These are phyloP conservation scores for Raphanus hybrid DNA, from an alignment of 441 rosid species.

Conservation along the genomic window DNA sequence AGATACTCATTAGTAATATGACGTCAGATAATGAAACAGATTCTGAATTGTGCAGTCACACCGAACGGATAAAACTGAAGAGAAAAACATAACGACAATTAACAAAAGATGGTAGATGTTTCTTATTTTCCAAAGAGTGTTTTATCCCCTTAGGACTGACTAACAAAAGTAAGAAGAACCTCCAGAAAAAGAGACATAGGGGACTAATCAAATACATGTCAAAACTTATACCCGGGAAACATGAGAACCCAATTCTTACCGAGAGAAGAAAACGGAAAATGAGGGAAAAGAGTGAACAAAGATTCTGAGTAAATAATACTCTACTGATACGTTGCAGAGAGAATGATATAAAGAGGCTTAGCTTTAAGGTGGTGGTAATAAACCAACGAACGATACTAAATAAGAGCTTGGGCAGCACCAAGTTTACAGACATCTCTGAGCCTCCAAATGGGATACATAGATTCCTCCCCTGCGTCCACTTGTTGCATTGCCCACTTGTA, in stretches of 20 bases:
- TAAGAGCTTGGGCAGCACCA: slow-evolving; percentile 78
- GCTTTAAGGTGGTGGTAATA: neutral
- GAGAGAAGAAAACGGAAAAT: neutral
- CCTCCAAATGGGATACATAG: slow-evolving; percentile 86
- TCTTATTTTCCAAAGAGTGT: slow-evolving; percentile 7
- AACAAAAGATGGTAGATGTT: neutral
- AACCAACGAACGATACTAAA: slow-evolving; percentile 40
- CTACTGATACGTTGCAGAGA: neutral
- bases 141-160: neutral
- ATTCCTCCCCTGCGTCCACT: slow-evolving; percentile 77
- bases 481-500: slow-evolving; percentile 97
- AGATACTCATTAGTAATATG: too few relatives aligned
- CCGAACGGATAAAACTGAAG: neutral
- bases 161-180: neutral
- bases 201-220: slow-evolving; percentile 23
- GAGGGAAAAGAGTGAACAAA: slow-evolving; percentile 8
- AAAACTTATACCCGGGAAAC: slow-evolving; percentile 29
- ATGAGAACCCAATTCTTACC: slow-evolving; percentile 11
- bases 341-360: neutral
- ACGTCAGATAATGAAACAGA: too few relatives aligned
- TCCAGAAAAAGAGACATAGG: neutral
- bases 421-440: slow-evolving; percentile 66
- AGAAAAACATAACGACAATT: neutral
- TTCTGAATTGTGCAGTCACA: too few relatives aligned
- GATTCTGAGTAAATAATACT: slow-evolving; percentile 2